phyloP scores from a whole-genome alignment of 2,329 filamentous ascomycete species.

The Phyllosticta ampelicida region DNA sequence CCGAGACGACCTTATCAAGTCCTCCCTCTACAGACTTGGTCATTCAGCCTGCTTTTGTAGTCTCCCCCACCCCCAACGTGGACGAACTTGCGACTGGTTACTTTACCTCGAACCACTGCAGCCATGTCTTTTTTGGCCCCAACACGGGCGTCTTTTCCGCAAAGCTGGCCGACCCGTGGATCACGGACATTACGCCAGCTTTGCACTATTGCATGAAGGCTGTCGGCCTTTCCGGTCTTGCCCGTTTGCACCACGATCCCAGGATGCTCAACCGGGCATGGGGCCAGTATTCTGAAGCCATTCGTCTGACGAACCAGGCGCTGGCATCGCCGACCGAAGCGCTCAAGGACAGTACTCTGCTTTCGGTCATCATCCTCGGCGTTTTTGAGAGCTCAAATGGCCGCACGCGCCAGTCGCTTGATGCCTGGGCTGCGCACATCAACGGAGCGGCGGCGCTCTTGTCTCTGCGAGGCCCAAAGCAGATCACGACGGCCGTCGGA shows the following conservation, averaged over 20 bases:
- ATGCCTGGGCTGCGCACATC: slow-evolving; percentile 23
- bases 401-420: slow-evolving; percentile 18
- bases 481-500: slow-evolving; percentile 16
- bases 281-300: slow-evolving; percentile 22
- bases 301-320: slow-evolving; percentile 23
- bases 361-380: slow-evolving; percentile 22
- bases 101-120: slow-evolving; percentile 22
- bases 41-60: background rate
- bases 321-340: slow-evolving; percentile 18
- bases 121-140: slow-evolving; percentile 5
- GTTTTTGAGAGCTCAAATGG: slow-evolving; percentile 25
- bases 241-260: slow-evolving; percentile 19
- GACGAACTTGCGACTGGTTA: slow-evolving; percentile 22
- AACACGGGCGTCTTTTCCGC: background rate
- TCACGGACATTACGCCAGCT: background rate
- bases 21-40: background rate
- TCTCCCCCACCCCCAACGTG: slow-evolving; percentile 13
- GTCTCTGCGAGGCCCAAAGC: slow-evolving; percentile 20
- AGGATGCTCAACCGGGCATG: slow-evolving; percentile 20
- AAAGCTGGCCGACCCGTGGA: background rate
- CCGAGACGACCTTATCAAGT: background rate
- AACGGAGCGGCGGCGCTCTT: slow-evolving; percentile 23
- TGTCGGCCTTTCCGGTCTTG: slow-evolving; percentile 23
- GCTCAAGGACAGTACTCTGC: slow-evolving; percentile 22
- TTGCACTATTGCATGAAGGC: slow-evolving; percentile 20